phyloP scores from a whole-genome alignment of 2,329 filamentous ascomycete species.

The Rutstroemia sp. region DNA sequence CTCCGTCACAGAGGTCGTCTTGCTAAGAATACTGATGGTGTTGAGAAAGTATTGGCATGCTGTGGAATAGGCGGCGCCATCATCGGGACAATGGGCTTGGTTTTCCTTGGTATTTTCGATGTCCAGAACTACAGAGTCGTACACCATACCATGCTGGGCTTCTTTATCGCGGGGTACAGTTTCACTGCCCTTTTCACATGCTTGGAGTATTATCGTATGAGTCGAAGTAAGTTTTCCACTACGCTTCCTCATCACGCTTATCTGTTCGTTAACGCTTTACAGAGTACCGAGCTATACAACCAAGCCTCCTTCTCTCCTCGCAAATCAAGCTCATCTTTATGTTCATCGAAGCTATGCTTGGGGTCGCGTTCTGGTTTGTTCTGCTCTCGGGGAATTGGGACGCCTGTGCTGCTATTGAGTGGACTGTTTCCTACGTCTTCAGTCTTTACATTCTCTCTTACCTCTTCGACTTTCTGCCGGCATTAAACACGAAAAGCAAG shows the following conservation, averaged over 20 bases:
- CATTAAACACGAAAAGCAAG: conserved; percentile 27
- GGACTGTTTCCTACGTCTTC: conserved; percentile 72
- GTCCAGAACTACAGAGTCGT: conserved; percentile 57
- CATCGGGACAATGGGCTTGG: conserved; percentile 70
- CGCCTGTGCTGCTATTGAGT: conserved; percentile 69
- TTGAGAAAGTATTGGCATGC: conserved; percentile 55
- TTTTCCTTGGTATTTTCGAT: conserved; percentile 81
- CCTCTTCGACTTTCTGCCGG: conserved; percentile 76
- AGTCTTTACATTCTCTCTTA: conserved; percentile 82
- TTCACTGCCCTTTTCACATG: conserved; percentile 81
- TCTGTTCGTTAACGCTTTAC: neutral
- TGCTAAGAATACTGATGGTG: conserved; percentile 57
- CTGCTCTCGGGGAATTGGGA: conserved; percentile 58
- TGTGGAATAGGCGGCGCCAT: conserved; percentile 62
- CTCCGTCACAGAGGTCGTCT: conserved; percentile 76
- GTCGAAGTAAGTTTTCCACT: conserved; percentile 47
- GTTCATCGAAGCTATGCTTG: conserved; percentile 79
- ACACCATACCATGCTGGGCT: conserved; percentile 68
- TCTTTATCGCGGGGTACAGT: conserved; percentile 83
- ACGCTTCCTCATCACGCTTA: neutral
- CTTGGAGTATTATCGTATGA: conserved; percentile 78
- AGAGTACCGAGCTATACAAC: conserved; percentile 3
- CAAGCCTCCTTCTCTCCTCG: conserved; percentile 50
- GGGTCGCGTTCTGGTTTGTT: conserved; percentile 74
- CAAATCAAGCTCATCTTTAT: conserved; percentile 62